These are phyloP conservation scores for Kuraishia piskuri DNA, from an alignment of 805 yeast species.

Conservation along the genomic window DNA sequence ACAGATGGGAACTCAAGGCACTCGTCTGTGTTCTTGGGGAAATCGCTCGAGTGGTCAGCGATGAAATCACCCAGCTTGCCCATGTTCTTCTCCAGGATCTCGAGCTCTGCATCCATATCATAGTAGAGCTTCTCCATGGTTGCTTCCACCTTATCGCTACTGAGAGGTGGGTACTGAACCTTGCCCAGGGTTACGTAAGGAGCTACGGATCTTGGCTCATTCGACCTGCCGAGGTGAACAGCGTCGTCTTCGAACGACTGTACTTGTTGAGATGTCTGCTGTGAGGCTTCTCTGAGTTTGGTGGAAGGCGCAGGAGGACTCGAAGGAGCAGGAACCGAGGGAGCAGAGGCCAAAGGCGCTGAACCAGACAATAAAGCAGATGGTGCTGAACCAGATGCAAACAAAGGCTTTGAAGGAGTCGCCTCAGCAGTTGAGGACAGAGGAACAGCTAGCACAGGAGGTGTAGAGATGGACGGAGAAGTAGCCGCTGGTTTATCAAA, in stretches of 20 bases:
- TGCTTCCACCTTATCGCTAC: constrained; percentile 10
- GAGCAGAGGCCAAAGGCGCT: not conserved
- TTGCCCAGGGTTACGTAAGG: constrained; percentile 11
- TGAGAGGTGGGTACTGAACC: constrained; percentile 3
- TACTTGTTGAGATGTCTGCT: not conserved
- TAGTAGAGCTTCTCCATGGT: constrained; percentile 20
- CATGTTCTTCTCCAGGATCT: constrained; percentile 15
- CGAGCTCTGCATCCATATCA: constrained; percentile 21
- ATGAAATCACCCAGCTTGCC: constrained; percentile 13
- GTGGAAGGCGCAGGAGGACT: no score
- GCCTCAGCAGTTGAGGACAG: no score
- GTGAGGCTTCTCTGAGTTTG: not conserved
- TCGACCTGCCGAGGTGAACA: constrained; percentile 13
- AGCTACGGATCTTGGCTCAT: constrained; percentile 16
- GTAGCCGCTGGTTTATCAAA: not conserved
- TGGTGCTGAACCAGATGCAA: not conserved
- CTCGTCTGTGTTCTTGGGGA: constrained; percentile 13
- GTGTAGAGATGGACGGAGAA: no score
- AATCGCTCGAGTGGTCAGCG: constrained; percentile 12
- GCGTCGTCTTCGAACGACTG: constrained; percentile 17
- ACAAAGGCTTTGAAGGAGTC: not conserved
- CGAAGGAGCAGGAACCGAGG: no score
- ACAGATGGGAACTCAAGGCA: constrained; percentile 15
- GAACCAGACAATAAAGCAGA: not conserved
- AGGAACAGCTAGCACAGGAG: no score